Percentiles rank a stretch among this genome's conserved stretches.
These are phyloP conservation scores for Paramecium sonneborni DNA, from an alignment of 73 alveolate species.

Conservation along the genomic window DNA sequence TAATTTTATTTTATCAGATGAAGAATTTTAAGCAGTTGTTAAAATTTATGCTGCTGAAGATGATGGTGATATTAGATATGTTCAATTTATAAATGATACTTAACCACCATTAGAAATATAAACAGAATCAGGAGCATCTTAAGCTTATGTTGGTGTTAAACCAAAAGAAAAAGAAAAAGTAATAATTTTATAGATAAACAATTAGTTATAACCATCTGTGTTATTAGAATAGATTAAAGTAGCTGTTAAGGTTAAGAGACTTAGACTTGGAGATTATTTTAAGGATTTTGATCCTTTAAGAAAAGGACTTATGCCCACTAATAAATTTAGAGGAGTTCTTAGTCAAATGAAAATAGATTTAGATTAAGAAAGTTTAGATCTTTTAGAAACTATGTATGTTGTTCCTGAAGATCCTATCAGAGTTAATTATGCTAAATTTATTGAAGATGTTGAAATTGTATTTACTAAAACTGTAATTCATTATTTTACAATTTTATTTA, in stretches of 20 bases:
- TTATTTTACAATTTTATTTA: not conserved
- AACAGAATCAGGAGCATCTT: conserved; percentile 60
- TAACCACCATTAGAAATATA: conserved; percentile 70
- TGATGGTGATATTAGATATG: conserved; percentile 83
- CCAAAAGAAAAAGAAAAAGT: conserved; percentile 69
- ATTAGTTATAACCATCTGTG: conserved; percentile 55
- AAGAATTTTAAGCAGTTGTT: conserved; percentile 79
- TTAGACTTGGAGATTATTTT: conserved; percentile 94
- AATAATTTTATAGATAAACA: conserved; percentile 10
- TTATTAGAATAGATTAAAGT: conserved; percentile 81
- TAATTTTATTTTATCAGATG: conserved; percentile 79
- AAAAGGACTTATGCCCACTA: conserved; percentile 87
- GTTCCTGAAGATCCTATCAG: conserved; percentile 77
- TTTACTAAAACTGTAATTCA: conserved; percentile 73
- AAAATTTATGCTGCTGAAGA: conserved; percentile 83
- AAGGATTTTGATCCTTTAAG: conserved; percentile 91
- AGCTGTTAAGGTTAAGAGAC: conserved; percentile 87
- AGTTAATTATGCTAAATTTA: conserved; percentile 83
- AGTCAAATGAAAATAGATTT: conserved; percentile 79
- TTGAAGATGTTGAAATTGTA: conserved; percentile 89
- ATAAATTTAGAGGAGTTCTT: conserved; percentile 91
- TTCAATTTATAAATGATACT: conserved; percentile 83
- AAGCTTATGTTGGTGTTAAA: conserved; percentile 69
- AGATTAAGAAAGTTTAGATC: conserved; percentile 80
- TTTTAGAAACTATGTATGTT: conserved; percentile 77